Base-by-base conservation (phyloP, 306 rosid species). In the Gynostemma pentaphyllum region DNA sequence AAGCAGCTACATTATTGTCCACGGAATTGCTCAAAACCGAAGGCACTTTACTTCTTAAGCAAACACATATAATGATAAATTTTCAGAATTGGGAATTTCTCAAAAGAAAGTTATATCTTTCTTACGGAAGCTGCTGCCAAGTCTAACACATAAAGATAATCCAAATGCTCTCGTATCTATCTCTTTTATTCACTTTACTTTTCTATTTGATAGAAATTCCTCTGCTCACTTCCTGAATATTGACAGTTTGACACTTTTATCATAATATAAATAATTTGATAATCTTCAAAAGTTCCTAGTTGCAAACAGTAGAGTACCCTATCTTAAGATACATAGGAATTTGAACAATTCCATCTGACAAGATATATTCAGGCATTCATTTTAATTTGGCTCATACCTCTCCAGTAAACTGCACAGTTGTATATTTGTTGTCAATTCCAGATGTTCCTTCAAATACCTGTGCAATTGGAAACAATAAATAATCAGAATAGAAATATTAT, bases 381-480 rank as follows among this genome's bases (percentile, higher is more conserved):
- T 40, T 18, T 54, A 65, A 69, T 37, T 37, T 46, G 40, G 48
- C 62, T n/a, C 15, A 45, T 79, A 92, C 99, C 97, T 94, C 99
- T 75, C 99, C 99, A 3, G 99, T 94, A 78, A 94, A 94, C 74
- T 94, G 99, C 78, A 94, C 99, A 0, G 99, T 94, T 0, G 99
- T 94, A 66, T 79, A 94, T 66, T 94, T 94, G 70, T 94, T 94
- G 87, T 94, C 99, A 62, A 94, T 94, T 72, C 99, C 99, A 73
- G 99, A 94, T 42, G 99, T 94, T 72, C 99, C 99, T 80, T 94
- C 99, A 67, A 94, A 94, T 66, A 94, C 99, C 99, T 94, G 81
- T 21, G 41, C 45, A 67, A 69, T 46, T 48, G 45, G 32, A 32
- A 39, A 34, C 62, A 74, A 3, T 22, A 42, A 19, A 64, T 66